These are phyloP conservation scores for Eustoma russellianum DNA, from an alignment of 257 asterid genomes.

Conservation along the genomic window DNA sequence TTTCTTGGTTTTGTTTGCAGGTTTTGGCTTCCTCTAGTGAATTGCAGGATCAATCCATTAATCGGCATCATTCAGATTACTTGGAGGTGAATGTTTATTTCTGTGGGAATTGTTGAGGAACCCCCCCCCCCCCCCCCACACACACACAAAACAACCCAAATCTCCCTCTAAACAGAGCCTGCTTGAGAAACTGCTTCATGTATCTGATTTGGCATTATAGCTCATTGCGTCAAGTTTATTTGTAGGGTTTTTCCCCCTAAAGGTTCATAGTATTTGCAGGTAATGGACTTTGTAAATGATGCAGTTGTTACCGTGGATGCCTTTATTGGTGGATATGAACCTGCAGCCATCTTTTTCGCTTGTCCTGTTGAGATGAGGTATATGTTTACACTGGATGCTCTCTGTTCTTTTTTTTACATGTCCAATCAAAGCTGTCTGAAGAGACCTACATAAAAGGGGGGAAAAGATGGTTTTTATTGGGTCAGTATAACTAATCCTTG, in stretches of 20 bases:
- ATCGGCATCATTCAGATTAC: conserved; percentile 59
- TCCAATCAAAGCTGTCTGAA: neutral
- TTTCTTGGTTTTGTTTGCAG: conserved; percentile 27
- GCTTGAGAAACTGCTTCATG: no score
- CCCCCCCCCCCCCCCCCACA: conserved; percentile 11
- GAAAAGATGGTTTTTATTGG: no score
- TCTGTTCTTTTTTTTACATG: neutral
- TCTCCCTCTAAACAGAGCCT: no score
- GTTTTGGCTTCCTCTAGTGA: conserved; percentile 53
- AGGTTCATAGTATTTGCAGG: conserved; percentile 31
- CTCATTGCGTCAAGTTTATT: no score
- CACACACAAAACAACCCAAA: neutral
- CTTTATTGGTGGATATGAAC: conserved; percentile 64
- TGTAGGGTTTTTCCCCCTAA: no score
- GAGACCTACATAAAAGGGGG: neutral
- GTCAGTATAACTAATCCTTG: no score
- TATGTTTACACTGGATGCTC: neutral
- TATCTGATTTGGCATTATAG: no score
- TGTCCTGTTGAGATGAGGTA: conserved; percentile 75
- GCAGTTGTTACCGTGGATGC: conserved; percentile 82
- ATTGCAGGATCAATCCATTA: conserved; percentile 52
- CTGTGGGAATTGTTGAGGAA: no score
- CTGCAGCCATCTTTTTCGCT: conserved; percentile 64
- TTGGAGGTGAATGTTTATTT: conserved; percentile 53
- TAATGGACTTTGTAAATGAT: conserved; percentile 94